Evolutionary conservation across 2,329 filamentous ascomycete genomes (phyloP).

Genomic region (Talaromyces atroroseus): DNA sequence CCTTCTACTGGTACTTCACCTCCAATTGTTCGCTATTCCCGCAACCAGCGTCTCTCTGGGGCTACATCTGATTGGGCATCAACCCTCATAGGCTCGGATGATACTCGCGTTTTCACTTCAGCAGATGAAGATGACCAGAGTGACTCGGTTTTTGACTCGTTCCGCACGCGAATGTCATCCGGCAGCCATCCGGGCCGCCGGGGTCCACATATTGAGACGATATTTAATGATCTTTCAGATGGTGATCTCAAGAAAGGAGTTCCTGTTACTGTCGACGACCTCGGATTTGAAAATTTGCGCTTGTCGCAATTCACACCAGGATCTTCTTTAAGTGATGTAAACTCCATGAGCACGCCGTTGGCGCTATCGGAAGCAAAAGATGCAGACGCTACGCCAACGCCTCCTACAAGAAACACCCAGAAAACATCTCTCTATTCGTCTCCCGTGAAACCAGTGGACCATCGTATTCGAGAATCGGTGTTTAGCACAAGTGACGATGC

Average conservation of each 20-base stretch:
- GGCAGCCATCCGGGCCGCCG: constrained; percentile 49
- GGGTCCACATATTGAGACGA: constrained; percentile 57
- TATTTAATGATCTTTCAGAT: constrained; percentile 54
- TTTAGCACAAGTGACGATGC: neutral
- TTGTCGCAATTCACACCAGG: constrained; percentile 22
- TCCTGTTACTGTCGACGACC: constrained; percentile 43
- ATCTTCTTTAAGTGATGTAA: constrained; percentile 20
- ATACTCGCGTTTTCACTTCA: constrained; percentile 52
- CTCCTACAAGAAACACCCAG: neutral
- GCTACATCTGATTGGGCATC: constrained; percentile 56
- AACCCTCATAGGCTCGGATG: constrained; percentile 57
- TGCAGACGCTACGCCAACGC: constrained; percentile 9
- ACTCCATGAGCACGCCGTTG: constrained; percentile 12
- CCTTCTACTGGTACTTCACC: constrained; percentile 14
- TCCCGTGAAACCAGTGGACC: neutral
- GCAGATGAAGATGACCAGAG: constrained; percentile 59
- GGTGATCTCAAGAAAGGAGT: constrained; percentile 35
- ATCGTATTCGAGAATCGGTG: neutral
- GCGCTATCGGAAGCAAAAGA: constrained; percentile 7
- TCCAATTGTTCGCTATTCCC: constrained; percentile 27
- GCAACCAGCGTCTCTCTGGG: constrained; percentile 50
- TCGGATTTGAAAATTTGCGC: constrained; percentile 45
- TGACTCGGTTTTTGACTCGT: constrained; percentile 58
- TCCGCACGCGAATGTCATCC: constrained; percentile 54
- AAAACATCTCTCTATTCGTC: constrained; percentile 1